A percentile compares a stretch with the other conserved stretches of the same genome.
Evolutionary conservation across 1,139 yeast genomes (phyloP).

Genomic region (Yamadazyma epiphylla): DNA sequence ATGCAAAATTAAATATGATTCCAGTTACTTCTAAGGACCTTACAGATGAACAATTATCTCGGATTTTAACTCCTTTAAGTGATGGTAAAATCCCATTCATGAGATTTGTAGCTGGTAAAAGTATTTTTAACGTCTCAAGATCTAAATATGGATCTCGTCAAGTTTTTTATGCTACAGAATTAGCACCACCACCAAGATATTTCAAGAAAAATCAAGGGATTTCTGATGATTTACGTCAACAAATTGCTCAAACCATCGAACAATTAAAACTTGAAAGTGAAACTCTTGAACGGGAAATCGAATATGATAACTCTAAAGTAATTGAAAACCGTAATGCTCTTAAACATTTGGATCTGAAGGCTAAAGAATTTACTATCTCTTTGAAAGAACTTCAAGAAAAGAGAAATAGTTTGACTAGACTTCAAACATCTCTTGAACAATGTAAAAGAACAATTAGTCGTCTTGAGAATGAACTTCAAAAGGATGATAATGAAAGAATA

Average conservation of each 20-base stretch:
- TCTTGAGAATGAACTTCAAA: not conserved
- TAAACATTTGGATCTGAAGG: not conserved
- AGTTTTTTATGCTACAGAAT: constrained; percentile 38
- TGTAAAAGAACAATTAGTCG: too few species aligned
- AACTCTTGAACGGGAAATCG: not conserved
- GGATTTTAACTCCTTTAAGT: constrained; percentile 28
- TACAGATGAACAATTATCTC: constrained; percentile 35
- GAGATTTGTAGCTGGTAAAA: constrained; percentile 60
- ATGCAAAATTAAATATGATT: constrained; percentile 52
- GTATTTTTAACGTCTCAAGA: constrained; percentile 43
- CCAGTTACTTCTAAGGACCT: constrained; percentile 56
- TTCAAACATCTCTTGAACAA: not conserved
- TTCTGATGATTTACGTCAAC: constrained; percentile 12
- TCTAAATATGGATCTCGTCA: constrained; percentile 62
- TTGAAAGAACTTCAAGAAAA: not conserved
- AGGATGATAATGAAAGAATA: constrained; percentile 1
- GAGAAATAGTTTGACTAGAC: too few species aligned
- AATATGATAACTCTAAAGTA: not conserved
- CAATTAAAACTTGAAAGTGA: not conserved
- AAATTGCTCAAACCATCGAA: not conserved
- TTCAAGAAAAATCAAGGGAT: constrained; percentile 41
- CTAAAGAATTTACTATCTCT: not conserved
- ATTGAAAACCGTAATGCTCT: not conserved
- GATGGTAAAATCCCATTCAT: constrained; percentile 43
- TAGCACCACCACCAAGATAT: constrained; percentile 25